Evolutionary conservation across 352 stramenopile genomes (phyloP).

Genomic region (Nothophytophthora sp.): DNA sequence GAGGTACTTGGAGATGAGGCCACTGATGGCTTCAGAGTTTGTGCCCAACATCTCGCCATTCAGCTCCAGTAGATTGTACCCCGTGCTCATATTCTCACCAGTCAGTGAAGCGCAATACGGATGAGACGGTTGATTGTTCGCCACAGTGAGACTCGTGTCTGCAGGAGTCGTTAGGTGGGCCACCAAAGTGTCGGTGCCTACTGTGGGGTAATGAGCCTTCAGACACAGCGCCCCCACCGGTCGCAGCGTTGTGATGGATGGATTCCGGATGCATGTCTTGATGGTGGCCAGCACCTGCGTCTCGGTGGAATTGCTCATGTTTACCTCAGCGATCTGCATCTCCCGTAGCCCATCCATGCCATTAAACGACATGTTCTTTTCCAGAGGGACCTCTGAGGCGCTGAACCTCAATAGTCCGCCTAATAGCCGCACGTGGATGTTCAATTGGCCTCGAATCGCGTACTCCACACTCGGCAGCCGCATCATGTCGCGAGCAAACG

Average conservation of each 20-base stretch:
- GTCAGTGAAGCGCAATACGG: conserved; percentile 47
- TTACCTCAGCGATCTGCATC: conserved; percentile 63
- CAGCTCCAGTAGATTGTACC: conserved; percentile 77
- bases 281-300: conserved; percentile 63
- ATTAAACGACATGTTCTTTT: conserved; percentile 56
- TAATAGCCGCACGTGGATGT: conserved; percentile 54
- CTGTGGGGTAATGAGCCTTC: conserved; percentile 52
- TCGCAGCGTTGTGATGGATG: conserved; percentile 68
- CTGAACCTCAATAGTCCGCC: conserved; percentile 52
- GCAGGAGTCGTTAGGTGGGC: conserved; percentile 47
- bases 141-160: conserved; percentile 44
- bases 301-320: conserved; percentile 66
- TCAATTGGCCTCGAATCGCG: conserved; percentile 47
- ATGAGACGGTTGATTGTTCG: conserved; percentile 47
- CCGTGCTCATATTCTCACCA: conserved; percentile 31
- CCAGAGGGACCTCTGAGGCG: conserved; percentile 41
- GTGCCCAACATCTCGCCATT: conserved; percentile 63
- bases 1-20: conserved; percentile 75
- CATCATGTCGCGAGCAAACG: conserved; percentile 75
- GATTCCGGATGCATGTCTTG: conserved; percentile 80
- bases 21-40: conserved; percentile 67
- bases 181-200: conserved; percentile 42
- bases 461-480: conserved; percentile 38
- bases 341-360: conserved; percentile 65
- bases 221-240: conserved; percentile 72